phyloP scores from a whole-genome alignment of 345 rosid species.

The Boechera divaricarpa region DNA sequence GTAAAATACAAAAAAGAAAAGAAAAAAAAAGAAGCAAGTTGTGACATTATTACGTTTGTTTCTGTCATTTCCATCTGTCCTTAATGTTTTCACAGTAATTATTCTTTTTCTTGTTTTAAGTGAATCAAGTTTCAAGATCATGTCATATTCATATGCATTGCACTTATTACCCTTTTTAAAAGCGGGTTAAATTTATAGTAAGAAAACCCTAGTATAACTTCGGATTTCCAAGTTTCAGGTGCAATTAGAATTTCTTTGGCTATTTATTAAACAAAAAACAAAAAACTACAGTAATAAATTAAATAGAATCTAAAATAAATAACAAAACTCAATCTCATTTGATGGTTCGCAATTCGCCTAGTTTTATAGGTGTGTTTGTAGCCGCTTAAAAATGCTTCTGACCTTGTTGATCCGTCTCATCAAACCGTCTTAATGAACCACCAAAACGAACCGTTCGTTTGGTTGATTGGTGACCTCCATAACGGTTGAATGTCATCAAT shows the following conservation, averaged over 20 bases:
- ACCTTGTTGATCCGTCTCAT: not conserved
- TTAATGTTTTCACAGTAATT: constrained; percentile 25
- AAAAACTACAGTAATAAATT: not conserved
- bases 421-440: not conserved
- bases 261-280: too few relatives aligned
- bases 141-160: constrained; percentile 1
- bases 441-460: not conserved
- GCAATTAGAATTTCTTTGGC: not conserved
- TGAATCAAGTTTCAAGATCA: constrained; percentile 14
- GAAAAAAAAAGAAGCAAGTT: not conserved
- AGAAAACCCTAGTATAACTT: not conserved
- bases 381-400: not conserved
- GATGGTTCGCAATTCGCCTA: not conserved
- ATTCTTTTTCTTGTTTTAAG: constrained; percentile 24
- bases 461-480: constrained; percentile 2
- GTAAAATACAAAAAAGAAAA: constrained; percentile 2
- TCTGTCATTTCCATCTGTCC: constrained; percentile 34
- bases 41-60: constrained; percentile 27
- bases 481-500: not conserved
- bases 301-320: too few relatives aligned
- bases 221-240: not conserved
- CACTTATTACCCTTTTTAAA: not conserved
- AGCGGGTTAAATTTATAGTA: not conserved
- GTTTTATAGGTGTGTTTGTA: not conserved
- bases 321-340: not conserved